Evolutionary conservation across 495 filamentous ascomycete genomes (phyloP), one percentile per base, ranked within the genome.

Genomic region (Tuber melanosporum): DNA sequence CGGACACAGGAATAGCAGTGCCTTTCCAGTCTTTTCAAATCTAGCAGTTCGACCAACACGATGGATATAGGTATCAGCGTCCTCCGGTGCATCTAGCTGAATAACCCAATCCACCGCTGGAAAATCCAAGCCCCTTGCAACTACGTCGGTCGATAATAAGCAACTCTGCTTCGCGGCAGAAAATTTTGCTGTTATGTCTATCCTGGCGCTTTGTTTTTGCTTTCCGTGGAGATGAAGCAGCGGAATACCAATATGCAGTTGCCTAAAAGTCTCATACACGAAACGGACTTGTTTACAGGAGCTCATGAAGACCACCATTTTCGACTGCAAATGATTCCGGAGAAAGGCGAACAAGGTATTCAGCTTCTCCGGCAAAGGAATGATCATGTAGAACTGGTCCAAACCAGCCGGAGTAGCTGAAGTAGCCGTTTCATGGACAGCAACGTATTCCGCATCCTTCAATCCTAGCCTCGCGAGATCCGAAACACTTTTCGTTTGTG

Each of bases 41-140:
- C 95, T 89, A 3, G 95, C 95, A 41, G 95, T 99, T 22, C 95
- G 90, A 22, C 95, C 95, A 19, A 98, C 96, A 73, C 95, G 91
- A 84, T 99, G 95, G 78, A 99, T 99, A 78, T 99, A 99, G 0
- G 95, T 98, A 78, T 97, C 95, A 1, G 92, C 92, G 84, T 99
- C 95, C 85, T 99, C 95, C 0, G 95, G 95, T 77, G 93, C 97
- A 84, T 99, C 95, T 43, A 93, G 85, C 82, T 99, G 95, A 70
- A 98, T 91, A 15, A 99, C 95, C 94, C 95, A 99, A 84, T 98
- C 95, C 1, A 99, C 94, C 19, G 94, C 93, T 0, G 95, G 95
- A 83, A 99, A 98, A 83, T 99, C 95, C 14, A 99, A 87, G 74
- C 95, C 95, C 80, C 95, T 88, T 0, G 95, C 95, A 47, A 94